Evolutionary conservation across 106 monocot species (phyloP), one percentile per base, ranked within the genome.

Genomic region (Ottelia alismoides): DNA sequence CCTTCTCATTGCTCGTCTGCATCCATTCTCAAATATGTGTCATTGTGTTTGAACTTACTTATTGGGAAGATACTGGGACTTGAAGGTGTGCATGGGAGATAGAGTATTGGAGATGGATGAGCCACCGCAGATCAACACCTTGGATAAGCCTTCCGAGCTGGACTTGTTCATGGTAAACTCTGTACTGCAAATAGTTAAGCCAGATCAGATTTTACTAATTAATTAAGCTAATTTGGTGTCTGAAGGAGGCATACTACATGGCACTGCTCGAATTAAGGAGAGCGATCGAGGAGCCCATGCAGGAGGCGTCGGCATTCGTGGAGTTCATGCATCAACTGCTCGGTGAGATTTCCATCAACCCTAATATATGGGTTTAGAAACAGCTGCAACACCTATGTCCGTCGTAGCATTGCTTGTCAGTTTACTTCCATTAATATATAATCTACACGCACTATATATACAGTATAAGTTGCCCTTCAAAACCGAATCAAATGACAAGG

Each of bases 161-260:
- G 65, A 65, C 31, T 27, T 59, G n/a, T 59, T 68, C 52, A 68
- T 68, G 59, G 68, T 60, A 59, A 47, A 9, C 20, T 47, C n/a
- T 7, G 47, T 47, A 14, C 2, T 19, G 11, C 11, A 17, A 10
- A 11, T 47, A 2, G 7, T 19, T 7, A 17, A n/a, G 7, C 20
- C n/a, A 17, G 7, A n/a, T 47, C 16, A 47, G n/a, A 3, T 17
- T 2, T 47, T 2, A 19, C 5, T n/a, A 47, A 17, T 10, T 7
- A 47, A 17, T 17, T 47, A 47, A n/a, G n/a, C 2, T 47, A 47
- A 2, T 14, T 47, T 47, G 47, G 16, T 19, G n/a, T 60, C 9
- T 48, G 66, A 30, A 66, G 66, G 56, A 66, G 32, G 57, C 56
- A 30, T 66, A 66, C 31, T 66, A 21, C 49, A 30, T 48, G 66